Evolutionary conservation across 2,329 filamentous ascomycete genomes (phyloP), one percentile per base, ranked within the genome.

Genomic region (Westerdykella aurantiaca): DNA sequence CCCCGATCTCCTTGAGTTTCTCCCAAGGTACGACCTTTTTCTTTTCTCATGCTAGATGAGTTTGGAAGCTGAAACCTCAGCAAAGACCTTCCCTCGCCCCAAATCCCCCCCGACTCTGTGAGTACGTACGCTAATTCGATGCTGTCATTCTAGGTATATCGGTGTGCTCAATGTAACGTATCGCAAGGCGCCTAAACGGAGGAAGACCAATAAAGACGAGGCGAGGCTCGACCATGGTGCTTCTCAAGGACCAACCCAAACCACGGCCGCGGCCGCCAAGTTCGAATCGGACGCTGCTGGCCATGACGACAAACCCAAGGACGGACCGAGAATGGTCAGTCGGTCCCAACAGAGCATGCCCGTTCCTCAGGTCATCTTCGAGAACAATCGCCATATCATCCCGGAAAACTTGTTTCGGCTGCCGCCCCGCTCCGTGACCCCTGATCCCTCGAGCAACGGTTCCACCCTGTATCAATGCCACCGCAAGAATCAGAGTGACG

Each of bases 151-250:
- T 66, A 95, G 88, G 63, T 97, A 98, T 58, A 97, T 98, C 58
- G 93, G 93, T 50, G 93, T 98, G 34, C 72, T 98, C 40, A 97
- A 96, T 66, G 91, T 96, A 16, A 96, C 89, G 0, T 96, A 95
- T 64, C 88, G 89, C 40, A 95, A 94, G 64, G 82, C 83, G 45
- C 75, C 80, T 2, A 87, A 88, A 43, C 82, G 73, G 41, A 69
- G 71, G 47, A 79, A 75, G 60, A 64, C 66, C 21, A 21, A 21
- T 13, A 62, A 62, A 38, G 63, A 67, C 34, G 62, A 57, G 35
- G 31, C 46, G 4, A 63, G 60, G 44, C 34, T 45, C 23, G 64
- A 63, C 16, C 31, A 41, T 34, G 47, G 43, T 14, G 43, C 43
- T 23, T 40, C 43, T 25, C 43, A 47, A 17, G 46, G 53, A 23